Percentiles rank a stretch among this genome's conserved stretches.
Evolutionary conservation across 2,329 filamentous ascomycete species (phyloP).

Genomic region (Graphilbum fragrans): DNA sequence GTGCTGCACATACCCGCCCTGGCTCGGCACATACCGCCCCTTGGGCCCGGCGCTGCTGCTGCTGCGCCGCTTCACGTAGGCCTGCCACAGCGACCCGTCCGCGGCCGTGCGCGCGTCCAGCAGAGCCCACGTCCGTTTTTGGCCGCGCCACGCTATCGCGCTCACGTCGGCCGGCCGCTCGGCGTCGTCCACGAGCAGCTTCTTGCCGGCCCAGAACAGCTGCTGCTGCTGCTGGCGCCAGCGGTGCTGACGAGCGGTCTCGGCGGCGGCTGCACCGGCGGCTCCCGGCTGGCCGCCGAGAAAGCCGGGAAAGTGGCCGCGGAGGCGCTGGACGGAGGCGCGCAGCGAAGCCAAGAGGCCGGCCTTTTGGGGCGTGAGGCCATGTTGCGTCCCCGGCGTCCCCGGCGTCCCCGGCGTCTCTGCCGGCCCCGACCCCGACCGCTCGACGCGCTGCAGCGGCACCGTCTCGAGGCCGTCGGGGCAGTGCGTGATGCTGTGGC

Average conservation of each 20-base stretch:
- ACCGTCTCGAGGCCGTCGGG: slow-evolving; percentile 14
- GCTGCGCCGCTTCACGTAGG: slow-evolving; percentile 24
- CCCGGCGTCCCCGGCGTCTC: background rate
- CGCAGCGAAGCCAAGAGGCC: background rate
- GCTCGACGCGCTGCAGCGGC: slow-evolving; percentile 12
- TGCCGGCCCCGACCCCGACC: background rate
- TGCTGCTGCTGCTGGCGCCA: slow-evolving; percentile 1
- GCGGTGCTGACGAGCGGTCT: background rate
- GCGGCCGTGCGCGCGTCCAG: slow-evolving; percentile 23
- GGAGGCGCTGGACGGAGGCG: background rate
- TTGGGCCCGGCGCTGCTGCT: background rate
- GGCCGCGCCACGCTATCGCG: slow-evolving; percentile 14
- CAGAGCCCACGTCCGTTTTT: slow-evolving; percentile 23
- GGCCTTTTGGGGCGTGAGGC: too few species aligned
- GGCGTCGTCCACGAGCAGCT: slow-evolving; percentile 20
- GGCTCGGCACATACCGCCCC: background rate
- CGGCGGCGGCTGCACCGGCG: background rate
- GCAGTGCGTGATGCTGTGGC: slow-evolving; percentile 31
- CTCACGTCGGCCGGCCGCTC: slow-evolving; percentile 15
- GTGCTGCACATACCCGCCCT: background rate
- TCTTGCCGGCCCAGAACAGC: slow-evolving; percentile 13
- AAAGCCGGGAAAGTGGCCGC: background rate
- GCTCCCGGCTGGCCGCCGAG: too few species aligned
- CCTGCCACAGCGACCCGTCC: slow-evolving; percentile 31
- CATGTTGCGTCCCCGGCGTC: background rate